A percentile compares a stretch with the other conserved stretches of the same genome.
Conservation (phyloP, 2,329 filamentous ascomycete genomes). For the Ophiobolus disseminans region DNA sequence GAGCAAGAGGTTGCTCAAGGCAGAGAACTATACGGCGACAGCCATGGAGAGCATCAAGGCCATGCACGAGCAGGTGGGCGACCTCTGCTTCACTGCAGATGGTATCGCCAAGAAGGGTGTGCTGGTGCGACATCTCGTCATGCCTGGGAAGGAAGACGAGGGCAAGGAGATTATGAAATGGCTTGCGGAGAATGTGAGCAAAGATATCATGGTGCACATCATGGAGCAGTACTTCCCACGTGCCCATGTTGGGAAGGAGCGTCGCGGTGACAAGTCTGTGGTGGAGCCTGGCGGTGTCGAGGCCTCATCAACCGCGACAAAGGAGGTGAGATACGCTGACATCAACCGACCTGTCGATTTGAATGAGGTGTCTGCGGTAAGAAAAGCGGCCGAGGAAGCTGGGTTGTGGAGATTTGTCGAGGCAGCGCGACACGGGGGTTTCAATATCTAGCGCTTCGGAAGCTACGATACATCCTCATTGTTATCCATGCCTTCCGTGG, state of each 20-base stretch:
- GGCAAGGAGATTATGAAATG: constrained; percentile 77
- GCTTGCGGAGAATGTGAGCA: constrained; percentile 74
- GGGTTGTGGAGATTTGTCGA: constrained; percentile 84
- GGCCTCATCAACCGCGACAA: constrained; percentile 34
- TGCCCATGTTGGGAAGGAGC: constrained; percentile 79
- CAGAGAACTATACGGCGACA: constrained; percentile 74
- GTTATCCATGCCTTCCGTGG: no score
- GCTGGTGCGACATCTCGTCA: constrained; percentile 79
- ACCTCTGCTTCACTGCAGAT: constrained; percentile 81
- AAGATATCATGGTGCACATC: constrained; percentile 80
- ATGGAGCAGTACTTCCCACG: constrained; percentile 89
- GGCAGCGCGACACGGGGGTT: constrained; percentile 62
- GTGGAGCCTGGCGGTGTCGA: constrained; percentile 38
- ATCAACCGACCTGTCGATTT: constrained; percentile 75
- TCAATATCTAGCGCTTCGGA: constrained; percentile 54
- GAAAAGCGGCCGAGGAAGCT: constrained; percentile 70
- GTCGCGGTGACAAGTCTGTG: constrained; percentile 39
- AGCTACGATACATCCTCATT: not conserved
- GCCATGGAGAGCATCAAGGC: constrained; percentile 79
- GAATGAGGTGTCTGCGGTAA: constrained; percentile 71
- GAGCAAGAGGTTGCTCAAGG: constrained; percentile 76
- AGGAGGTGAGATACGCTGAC: constrained; percentile 71
- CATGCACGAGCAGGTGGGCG: constrained; percentile 83
- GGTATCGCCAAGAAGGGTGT: constrained; percentile 81
- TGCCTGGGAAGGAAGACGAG: constrained; percentile 81